phyloP scores from a whole-genome alignment of 108 stramenopile species.

The Cyclotella kingstonii region DNA sequence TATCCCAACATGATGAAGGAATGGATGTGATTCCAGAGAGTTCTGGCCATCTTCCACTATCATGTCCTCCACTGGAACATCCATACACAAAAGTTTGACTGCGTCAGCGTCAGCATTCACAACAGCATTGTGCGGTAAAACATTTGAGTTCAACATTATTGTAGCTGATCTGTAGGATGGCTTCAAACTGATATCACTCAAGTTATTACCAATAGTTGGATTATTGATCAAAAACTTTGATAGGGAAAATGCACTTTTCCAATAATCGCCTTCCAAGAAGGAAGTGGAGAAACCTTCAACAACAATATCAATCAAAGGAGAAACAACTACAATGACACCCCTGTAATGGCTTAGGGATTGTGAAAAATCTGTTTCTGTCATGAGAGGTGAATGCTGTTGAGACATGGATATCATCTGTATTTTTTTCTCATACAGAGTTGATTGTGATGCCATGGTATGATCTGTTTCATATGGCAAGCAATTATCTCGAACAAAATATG shows the following conservation, averaged over 20 bases:
- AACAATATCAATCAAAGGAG: slow-evolving; percentile 34
- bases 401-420: slow-evolving; percentile 29
- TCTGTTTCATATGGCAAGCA: background rate
- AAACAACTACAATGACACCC: slow-evolving; percentile 34
- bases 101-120: slow-evolving; percentile 35
- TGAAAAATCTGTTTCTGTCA: background rate
- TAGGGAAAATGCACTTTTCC: slow-evolving; percentile 21
- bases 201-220: slow-evolving; percentile 24
- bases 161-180: slow-evolving; percentile 39
- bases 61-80: slow-evolving; percentile 41
- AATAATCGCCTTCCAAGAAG: slow-evolving; percentile 34
- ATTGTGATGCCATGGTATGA: slow-evolving; percentile 20
- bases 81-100: slow-evolving; percentile 35
- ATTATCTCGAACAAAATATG: slow-evolving; percentile 18
- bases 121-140: slow-evolving; percentile 20
- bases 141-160: slow-evolving; percentile 22
- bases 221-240: slow-evolving; percentile 34
- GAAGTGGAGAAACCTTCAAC: slow-evolving; percentile 29
- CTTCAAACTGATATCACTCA: slow-evolving; percentile 15
- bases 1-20: slow-evolving; percentile 28
- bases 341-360: background rate
- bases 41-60: slow-evolving; percentile 4
- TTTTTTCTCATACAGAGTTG: slow-evolving; percentile 18
- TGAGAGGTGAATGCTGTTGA: slow-evolving; percentile 13
- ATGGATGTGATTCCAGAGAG: slow-evolving; percentile 12